A percentile compares a stretch with the other conserved stretches of the same genome.
Conservation (phyloP, 331 rosid species). For the Saraca asoca region DNA sequence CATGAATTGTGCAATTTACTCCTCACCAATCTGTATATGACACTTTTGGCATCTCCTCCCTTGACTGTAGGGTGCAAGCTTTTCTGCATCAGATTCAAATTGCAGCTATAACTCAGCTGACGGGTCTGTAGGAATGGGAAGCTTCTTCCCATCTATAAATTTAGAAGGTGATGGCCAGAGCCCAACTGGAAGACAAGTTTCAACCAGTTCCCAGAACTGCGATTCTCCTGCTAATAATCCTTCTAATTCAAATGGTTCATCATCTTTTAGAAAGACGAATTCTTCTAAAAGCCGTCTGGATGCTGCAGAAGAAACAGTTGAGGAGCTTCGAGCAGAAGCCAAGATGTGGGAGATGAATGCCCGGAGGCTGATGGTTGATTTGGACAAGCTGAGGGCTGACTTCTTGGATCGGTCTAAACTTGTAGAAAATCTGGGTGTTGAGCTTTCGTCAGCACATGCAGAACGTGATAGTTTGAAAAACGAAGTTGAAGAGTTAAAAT, state of each 20-base stretch:
- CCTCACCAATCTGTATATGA: constrained; percentile 28
- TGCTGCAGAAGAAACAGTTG: constrained; percentile 53
- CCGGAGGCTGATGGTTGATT: constrained; percentile 74
- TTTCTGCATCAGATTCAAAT: constrained; percentile 48
- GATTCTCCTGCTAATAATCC: constrained; percentile 30
- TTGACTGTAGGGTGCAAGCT: constrained; percentile 63
- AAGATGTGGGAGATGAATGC: constrained; percentile 97
- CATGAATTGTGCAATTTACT: constrained; percentile 26
- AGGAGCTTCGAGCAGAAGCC: constrained; percentile 87
- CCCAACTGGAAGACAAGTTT: constrained; percentile 37
- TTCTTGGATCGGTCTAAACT: constrained; percentile 62
- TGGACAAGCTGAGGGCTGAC: constrained; percentile 65
- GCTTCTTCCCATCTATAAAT: constrained; percentile 36
- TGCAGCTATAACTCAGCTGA: constrained; percentile 48
- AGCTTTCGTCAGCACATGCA: constrained; percentile 59
- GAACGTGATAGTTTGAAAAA: constrained; percentile 69
- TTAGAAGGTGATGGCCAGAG: constrained; percentile 33
- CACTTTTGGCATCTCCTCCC: constrained; percentile 26
- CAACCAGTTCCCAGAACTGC: constrained; percentile 43
- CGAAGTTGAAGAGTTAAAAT: constrained; percentile 60
- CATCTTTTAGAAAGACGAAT: constrained; percentile 34
- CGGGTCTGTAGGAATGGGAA: constrained; percentile 43
- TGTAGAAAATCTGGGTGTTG: constrained; percentile 49
- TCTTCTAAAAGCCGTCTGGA: constrained; percentile 50
- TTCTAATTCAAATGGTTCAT: constrained; percentile 34